Evolutionary conservation across 192 early-diverging fungal species (phyloP).

Genomic region (Lobulomyces angularis): DNA sequence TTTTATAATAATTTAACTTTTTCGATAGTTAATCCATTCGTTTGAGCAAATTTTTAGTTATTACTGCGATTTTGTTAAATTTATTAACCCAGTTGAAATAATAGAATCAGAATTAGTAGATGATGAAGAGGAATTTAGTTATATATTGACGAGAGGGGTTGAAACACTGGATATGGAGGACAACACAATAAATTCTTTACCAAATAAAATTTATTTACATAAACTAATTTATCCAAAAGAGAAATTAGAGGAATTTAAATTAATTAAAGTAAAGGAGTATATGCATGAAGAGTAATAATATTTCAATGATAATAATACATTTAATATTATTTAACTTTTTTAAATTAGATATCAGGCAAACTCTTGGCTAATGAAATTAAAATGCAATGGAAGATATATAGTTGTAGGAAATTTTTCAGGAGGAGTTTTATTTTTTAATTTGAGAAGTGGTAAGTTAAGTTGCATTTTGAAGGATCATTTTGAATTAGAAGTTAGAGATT

Average conservation of each 20-base stretch:
- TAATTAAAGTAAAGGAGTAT: constrained; percentile 66
- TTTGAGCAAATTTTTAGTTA: constrained; percentile 69
- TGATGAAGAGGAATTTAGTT: too few relatives aligned
- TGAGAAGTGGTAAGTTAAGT: constrained; percentile 62
- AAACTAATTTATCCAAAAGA: constrained; percentile 70
- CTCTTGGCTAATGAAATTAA: constrained; percentile 87
- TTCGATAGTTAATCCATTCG: constrained; percentile 29
- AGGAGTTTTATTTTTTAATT: constrained; percentile 70
- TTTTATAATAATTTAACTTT: background rate
- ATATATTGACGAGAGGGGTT: constrained; percentile 78
- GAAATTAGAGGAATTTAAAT: constrained; percentile 54
- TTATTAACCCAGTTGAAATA: constrained; percentile 64
- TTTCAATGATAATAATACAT: background rate
- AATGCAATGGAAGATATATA: constrained; percentile 79
- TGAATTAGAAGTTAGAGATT: constrained; percentile 85
- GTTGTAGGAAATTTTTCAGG: constrained; percentile 82
- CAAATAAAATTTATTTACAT: constrained; percentile 79
- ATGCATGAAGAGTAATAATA: constrained; percentile 64
- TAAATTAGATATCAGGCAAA: constrained; percentile 65
- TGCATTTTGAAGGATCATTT: constrained; percentile 70
- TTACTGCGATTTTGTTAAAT: constrained; percentile 91
- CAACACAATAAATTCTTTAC: constrained; percentile 52
- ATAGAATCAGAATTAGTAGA: too few relatives aligned
- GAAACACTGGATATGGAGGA: constrained; percentile 78
- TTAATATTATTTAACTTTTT: background rate